phyloP scores from a whole-genome alignment of 129 eudicot species.

The Ambrosia trifida region DNA sequence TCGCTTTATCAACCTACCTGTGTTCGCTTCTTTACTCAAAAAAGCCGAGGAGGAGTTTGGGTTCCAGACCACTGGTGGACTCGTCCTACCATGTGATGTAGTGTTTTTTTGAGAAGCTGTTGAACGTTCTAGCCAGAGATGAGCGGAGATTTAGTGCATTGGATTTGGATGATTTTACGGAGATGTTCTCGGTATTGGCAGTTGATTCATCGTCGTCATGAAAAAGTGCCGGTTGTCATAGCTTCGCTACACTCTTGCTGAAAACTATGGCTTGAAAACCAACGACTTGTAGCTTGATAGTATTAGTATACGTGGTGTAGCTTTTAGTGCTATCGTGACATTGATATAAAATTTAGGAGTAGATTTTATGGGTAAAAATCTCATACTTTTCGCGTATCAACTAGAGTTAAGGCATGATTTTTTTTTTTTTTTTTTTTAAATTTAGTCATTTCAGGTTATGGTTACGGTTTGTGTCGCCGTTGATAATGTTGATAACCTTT shows the following conservation, averaged over 20 bases:
- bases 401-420: too few relatives aligned
- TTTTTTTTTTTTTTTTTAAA: too few relatives aligned
- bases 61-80: slow-evolving; percentile 47
- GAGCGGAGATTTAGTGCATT: slow-evolving; percentile 40
- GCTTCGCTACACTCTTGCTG: slow-evolving; percentile 37
- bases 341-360: too few relatives aligned
- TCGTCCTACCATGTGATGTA: slow-evolving; percentile 53
- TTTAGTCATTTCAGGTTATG: too few relatives aligned
- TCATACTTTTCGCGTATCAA: too few relatives aligned
- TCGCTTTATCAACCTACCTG: slow-evolving; percentile 61
- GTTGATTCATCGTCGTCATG: slow-evolving; percentile 24
- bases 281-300: too few relatives aligned
- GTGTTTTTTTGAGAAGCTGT: slow-evolving; percentile 27
- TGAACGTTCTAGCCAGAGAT: slow-evolving; percentile 40
- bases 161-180: slow-evolving; percentile 40
- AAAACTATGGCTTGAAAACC: slow-evolving; percentile 39
- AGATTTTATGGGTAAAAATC: too few relatives aligned
- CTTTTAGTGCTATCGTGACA: too few relatives aligned
- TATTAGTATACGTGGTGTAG: too few relatives aligned
- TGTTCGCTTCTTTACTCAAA: slow-evolving; percentile 51
- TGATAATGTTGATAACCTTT: too few relatives aligned
- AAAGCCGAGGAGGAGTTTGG: slow-evolving; percentile 71
- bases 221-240: slow-evolving; percentile 10
- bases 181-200: slow-evolving; percentile 30
- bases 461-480: too few relatives aligned